These are phyloP conservation scores for Pestalotiopsis sp. DNA, from an alignment of 2,329 filamentous ascomycete genomes.

Conservation along the genomic window DNA sequence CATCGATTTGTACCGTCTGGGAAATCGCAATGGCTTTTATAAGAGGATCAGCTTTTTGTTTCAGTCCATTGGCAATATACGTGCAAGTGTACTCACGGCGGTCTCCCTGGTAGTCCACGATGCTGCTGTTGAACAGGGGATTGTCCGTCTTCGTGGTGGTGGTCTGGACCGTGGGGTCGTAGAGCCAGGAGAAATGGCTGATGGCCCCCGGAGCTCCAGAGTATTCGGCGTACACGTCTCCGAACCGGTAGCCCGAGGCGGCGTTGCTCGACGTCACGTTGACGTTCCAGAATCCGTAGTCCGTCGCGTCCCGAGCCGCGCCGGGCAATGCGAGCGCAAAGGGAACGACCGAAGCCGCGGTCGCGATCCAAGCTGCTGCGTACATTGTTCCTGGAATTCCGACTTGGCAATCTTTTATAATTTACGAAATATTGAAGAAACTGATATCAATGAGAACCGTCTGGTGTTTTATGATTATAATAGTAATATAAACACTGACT, in stretches of 20 bases:
- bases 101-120: neutral
- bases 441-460: neutral
- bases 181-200: constrained; percentile 1
- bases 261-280: neutral
- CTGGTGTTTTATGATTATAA: neutral
- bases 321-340: neutral
- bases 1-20: neutral
- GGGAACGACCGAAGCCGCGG: neutral
- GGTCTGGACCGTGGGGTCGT: neutral
- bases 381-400: neutral
- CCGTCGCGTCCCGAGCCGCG: neutral
- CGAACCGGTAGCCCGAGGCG: neutral
- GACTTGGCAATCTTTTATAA: neutral
- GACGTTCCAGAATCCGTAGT: neutral
- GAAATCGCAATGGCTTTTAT: neutral
- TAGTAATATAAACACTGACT: neutral
- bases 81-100: neutral
- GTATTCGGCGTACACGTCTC: neutral
- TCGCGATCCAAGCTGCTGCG: neutral
- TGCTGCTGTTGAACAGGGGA: neutral
- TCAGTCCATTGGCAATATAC: neutral
- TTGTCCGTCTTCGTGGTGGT: neutral
- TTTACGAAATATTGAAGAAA: neutral
- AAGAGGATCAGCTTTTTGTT: neutral
- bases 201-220: neutral